Evolutionary conservation across 2,329 filamentous ascomycete species (phyloP), one percentile per base, ranked within the genome.

Genomic region (Plenodomus lindquistii): DNA sequence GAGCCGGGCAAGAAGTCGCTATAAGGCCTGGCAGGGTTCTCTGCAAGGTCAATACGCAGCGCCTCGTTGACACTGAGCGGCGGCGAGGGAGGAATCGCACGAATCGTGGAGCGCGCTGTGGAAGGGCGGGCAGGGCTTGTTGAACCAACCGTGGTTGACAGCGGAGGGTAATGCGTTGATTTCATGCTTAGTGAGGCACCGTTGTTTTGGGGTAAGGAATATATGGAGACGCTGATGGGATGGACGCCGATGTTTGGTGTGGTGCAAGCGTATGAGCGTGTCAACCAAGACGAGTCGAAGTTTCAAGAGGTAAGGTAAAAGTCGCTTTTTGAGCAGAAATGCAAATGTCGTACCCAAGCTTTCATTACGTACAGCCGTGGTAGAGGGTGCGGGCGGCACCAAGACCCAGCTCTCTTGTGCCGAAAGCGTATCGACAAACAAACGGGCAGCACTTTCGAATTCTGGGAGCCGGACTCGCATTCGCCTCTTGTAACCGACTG

Each of bases 71-170:
- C 20, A 15, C 54, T 60, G 2, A 55, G 50, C 8, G 56, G 49
- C 11, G 64, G 65, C 11, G 64, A 68, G 8, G 65, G 64, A 8
- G 61, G 55, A 21, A 69, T 62, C 22, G 56, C 55, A 19, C 65
- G 63, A 37, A 69, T 66, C 2, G 65, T 69, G 0, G 59, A 66
- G 44, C 51, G 51, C 19, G 56, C 49, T 17, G 57, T 65, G 21
- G 51, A 42, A 11, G 64, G 63, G 17, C 57, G 56, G 1, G 42
- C 38, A 3, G 63, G 63, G 2, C 47, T 54, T 11, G 46, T 36
- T 1, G 55, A 42, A 7, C 40, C 43, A 13, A 46, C 21, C 10
- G 55, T 38, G 2, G 49, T 27, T 18, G 56, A 46, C 44, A 54
- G 54, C 13, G 60, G 54, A n/a, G 44, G 49, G 40, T 65, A 43